Base-by-base conservation (phyloP, 2,329 filamentous ascomycete species). In the Cercospora sp. region DNA sequence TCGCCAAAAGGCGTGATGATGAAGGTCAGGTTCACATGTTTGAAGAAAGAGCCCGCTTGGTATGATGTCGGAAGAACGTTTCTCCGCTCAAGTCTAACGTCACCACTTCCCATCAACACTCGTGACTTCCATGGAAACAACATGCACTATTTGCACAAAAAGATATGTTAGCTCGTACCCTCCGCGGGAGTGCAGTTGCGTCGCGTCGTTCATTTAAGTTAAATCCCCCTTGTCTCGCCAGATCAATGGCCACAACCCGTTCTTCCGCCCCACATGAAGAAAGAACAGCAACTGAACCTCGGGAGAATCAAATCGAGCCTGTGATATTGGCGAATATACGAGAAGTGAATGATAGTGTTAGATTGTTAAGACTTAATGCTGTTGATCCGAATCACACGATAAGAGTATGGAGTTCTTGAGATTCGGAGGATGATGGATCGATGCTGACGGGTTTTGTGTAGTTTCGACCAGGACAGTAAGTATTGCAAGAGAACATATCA, bases 271-370 rank as follows among this genome's bases (percentile, higher is more conserved):
- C 76, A 69, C 92, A 95, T 75, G 82, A 90, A 68, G 87, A 93
- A 72, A 86, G 92, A 63, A 96, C 93, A 10, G 89, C 90, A 3
- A 80, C 85, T 45, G 90, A 95, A 76, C 91, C 90, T 51, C 88
- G 93, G 66, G 87, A 91, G 67, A 81, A 86, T 69, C 86, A 86
- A 16, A 80, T 93, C 6, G 86, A 92, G 77, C 80, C 81, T 2
- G 90, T 93, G 16, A 85, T 82, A 3, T 76, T 96, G 9, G 82
- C 83, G 53, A 80, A 84, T 51, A 85, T 96, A 63, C 82, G 87
- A 24, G 81, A 88, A 67, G 83, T 92, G 72, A 94, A 92, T 77
- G 81, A 87, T 21, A 84, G 82, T 2, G 86, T 94, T 68, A 87
- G 91, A 43, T 78, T 93, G n/a, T 85, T 94, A 67, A 86, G 85